Percentiles rank a stretch among this genome's conserved stretches.
Conservation (phyloP, 2,329 filamentous ascomycete species). For the Calonectria leucothoes region DNA sequence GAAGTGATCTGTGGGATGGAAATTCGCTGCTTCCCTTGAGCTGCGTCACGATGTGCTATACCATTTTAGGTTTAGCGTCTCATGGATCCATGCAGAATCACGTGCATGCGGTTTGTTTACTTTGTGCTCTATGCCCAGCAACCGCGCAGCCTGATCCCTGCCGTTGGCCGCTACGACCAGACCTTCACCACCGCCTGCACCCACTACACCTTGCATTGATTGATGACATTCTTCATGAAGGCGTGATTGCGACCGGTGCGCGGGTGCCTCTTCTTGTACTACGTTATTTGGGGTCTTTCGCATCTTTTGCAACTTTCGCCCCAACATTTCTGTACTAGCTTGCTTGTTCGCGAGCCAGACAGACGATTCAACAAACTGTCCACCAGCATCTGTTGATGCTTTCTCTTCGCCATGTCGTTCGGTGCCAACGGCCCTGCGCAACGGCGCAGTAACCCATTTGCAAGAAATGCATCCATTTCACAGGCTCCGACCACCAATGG, state of each 20-base stretch:
- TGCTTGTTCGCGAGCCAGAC: constrained; percentile 39
- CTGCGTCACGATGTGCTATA: constrained; percentile 28
- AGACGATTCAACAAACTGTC: constrained; percentile 27
- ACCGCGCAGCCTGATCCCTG: constrained; percentile 37
- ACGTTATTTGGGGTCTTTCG: constrained; percentile 18
- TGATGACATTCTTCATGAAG: constrained; percentile 41
- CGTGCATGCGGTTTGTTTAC: constrained; percentile 44
- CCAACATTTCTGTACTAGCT: constrained; percentile 12
- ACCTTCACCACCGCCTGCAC: constrained; percentile 22
- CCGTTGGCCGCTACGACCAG: constrained; percentile 28
- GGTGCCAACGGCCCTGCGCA: constrained; percentile 61
- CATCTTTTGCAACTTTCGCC: constrained; percentile 2
- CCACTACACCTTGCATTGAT: constrained; percentile 34
- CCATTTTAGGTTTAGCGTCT: constrained; percentile 29
- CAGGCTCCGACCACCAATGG: constrained; percentile 60
- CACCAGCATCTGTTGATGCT: constrained; percentile 42
- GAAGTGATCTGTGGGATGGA: constrained; percentile 20
- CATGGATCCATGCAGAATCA: constrained; percentile 20
- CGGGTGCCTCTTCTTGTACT: constrained; percentile 38
- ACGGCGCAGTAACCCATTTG: constrained; percentile 85
- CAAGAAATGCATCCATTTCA: constrained; percentile 75
- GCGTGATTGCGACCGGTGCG: constrained; percentile 35
- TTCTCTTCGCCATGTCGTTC: constrained; percentile 48
- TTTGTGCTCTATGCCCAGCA: constrained; percentile 38
- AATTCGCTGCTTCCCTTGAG: constrained; percentile 9